Evolutionary conservation across 1,139 yeast species (phyloP).

Genomic region (Hemisphaericaspora xylofermentans): DNA sequence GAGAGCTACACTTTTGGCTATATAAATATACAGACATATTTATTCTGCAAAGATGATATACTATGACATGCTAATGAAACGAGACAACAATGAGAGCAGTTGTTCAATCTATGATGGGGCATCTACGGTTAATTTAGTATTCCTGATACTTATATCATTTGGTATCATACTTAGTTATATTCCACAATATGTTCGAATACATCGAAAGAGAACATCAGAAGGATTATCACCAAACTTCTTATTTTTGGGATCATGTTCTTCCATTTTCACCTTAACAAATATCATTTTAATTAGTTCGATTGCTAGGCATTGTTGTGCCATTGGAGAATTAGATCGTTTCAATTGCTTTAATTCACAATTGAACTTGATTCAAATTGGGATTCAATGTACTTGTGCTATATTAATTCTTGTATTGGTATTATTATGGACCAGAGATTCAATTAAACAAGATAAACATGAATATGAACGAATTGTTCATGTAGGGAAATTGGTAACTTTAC

Average conservation of each 20-base stretch:
- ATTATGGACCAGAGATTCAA: slow-evolving; percentile 42
- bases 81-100: slow-evolving; percentile 10
- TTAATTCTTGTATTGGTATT: slow-evolving; percentile 58
- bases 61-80: neutral
- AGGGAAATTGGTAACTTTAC: slow-evolving; percentile 38
- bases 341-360: slow-evolving; percentile 71
- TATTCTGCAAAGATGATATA: neutral
- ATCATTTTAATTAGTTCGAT: slow-evolving; percentile 58
- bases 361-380: slow-evolving; percentile 67
- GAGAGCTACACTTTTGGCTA: neutral
- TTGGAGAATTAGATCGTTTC: slow-evolving; percentile 42
- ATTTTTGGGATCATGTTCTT: slow-evolving; percentile 71
- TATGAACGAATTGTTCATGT: slow-evolving; percentile 41
- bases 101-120: slow-evolving; percentile 50
- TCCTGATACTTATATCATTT: slow-evolving; percentile 54
- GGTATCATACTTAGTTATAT: slow-evolving; percentile 75
- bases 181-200: slow-evolving; percentile 72
- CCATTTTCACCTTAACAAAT: slow-evolving; percentile 68
- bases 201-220: slow-evolving; percentile 62
- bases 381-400: slow-evolving; percentile 66
- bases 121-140: slow-evolving; percentile 42
- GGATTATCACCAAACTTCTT: slow-evolving; percentile 78
- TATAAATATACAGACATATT: neutral
- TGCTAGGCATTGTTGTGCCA: slow-evolving; percentile 53
- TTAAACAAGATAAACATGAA: slow-evolving; percentile 48